Percentiles rank a stretch among this genome's conserved stretches.
Evolutionary conservation across 2,329 filamentous ascomycete genomes (phyloP).

Genomic region (Mariannaea sp.): DNA sequence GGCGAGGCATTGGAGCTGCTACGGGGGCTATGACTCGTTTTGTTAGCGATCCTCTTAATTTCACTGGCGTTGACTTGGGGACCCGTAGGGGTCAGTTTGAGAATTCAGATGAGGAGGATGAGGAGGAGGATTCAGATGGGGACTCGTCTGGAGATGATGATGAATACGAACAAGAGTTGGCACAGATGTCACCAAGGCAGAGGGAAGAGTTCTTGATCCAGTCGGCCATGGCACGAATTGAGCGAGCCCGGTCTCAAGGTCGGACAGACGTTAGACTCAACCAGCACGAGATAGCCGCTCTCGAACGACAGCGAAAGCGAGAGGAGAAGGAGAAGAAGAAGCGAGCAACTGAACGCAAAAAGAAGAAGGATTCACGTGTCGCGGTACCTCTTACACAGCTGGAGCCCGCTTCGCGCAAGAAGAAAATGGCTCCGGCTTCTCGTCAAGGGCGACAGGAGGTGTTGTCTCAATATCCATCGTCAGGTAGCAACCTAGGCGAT

Average conservation of each 20-base stretch:
- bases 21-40: conserved; percentile 54
- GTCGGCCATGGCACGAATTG: conserved; percentile 78
- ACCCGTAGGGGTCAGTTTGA: conserved; percentile 47
- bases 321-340: conserved; percentile 50
- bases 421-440: conserved; percentile 33
- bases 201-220: conserved; percentile 78
- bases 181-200: conserved; percentile 62
- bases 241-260: conserved; percentile 75
- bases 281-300: conserved; percentile 77
- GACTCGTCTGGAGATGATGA: conserved; percentile 42
- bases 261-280: conserved; percentile 80
- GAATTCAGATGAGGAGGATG: conserved; percentile 40
- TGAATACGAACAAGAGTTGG: conserved; percentile 55
- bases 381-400: conserved; percentile 60
- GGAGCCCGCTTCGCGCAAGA: conserved; percentile 48
- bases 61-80: conserved; percentile 64
- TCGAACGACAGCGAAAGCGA: conserved; percentile 70
- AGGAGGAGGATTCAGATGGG: conserved; percentile 45
- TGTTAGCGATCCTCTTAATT: conserved; percentile 63
- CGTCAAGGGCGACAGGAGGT: conserved; percentile 41
- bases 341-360: conserved; percentile 44
- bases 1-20: conserved; percentile 58
- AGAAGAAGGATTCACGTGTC: conserved; percentile 53
- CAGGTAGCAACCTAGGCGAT: conserved; percentile 43
- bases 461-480: conserved; percentile 46